Percentiles rank a stretch among this genome's conserved stretches.
These are phyloP conservation scores for Mucor saturninus DNA, from an alignment of 371 early-diverging fungal genomes.

Conservation along the genomic window DNA sequence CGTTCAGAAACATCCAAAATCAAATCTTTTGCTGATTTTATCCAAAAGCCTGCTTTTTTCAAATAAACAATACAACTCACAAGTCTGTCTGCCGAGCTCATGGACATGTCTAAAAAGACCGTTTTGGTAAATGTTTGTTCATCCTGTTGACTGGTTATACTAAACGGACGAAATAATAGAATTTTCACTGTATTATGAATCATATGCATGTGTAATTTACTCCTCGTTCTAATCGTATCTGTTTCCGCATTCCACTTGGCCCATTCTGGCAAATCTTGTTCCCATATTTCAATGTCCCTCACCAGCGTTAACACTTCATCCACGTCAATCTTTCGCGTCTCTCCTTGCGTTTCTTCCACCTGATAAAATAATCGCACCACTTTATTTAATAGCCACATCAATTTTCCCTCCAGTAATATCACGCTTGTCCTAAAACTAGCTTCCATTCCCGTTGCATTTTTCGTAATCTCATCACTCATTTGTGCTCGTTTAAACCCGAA, in stretches of 20 bases:
- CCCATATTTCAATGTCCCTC: constrained; percentile 48
- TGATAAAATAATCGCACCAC: constrained; percentile 29
- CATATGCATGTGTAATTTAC: constrained; percentile 40
- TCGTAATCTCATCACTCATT: constrained; percentile 19
- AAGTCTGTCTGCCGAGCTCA: constrained; percentile 34
- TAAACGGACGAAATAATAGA: constrained; percentile 47
- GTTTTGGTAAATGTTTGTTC: constrained; percentile 50
- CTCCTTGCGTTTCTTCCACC: constrained; percentile 13
- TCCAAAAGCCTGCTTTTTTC: constrained; percentile 14
- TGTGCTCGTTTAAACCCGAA: constrained; percentile 19
- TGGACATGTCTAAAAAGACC: constrained; percentile 50
- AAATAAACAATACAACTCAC: constrained; percentile 23
- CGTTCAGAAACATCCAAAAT: constrained; percentile 36
- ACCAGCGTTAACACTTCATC: constrained; percentile 48
- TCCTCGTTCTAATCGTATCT: background rate
- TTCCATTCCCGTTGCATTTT: background rate
- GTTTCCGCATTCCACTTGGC: constrained; percentile 27
- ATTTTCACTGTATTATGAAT: constrained; percentile 43
- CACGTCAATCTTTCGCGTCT: constrained; percentile 46
- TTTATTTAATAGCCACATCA: constrained; percentile 25
- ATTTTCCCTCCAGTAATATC: constrained; percentile 19
- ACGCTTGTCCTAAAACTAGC: constrained; percentile 1
- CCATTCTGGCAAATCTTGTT: constrained; percentile 40
- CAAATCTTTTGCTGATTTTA: constrained; percentile 20
- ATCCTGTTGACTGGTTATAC: constrained; percentile 14